Conservation (phyloP, 2,329 filamentous ascomycete genomes). For the Arachnomyces sp. region DNA sequence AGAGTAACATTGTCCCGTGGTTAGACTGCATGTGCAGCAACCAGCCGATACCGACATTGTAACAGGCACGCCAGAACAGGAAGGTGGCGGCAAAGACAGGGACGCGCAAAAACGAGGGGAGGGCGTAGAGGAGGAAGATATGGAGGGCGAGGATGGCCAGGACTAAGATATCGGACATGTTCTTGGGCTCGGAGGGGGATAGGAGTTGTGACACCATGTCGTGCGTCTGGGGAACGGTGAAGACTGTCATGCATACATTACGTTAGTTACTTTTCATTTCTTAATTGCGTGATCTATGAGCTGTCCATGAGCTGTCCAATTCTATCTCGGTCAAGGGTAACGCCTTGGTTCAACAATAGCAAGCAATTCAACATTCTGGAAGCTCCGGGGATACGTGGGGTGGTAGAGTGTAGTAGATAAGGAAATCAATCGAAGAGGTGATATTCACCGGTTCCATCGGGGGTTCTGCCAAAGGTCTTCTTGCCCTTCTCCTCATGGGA, state of each 20-base stretch:
- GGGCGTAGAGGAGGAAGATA: constrained; percentile 61
- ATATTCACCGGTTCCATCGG: constrained; percentile 75
- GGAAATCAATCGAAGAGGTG: constrained; percentile 4
- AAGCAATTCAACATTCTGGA: constrained; percentile 6
- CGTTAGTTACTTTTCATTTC: no score
- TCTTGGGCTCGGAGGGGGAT: constrained; percentile 91
- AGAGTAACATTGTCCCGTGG: constrained; percentile 73
- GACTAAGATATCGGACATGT: constrained; percentile 75
- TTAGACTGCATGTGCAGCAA: constrained; percentile 85
- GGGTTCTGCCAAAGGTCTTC: constrained; percentile 85
- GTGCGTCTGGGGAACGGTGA: constrained; percentile 89
- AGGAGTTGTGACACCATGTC: constrained; percentile 98
- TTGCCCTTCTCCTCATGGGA: constrained; percentile 48
- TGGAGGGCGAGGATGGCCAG: constrained; percentile 68
- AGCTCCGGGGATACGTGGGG: no score
- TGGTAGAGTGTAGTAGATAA: neutral
- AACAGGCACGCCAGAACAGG: constrained; percentile 82
- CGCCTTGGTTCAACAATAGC: constrained; percentile 1
- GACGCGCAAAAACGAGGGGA: constrained; percentile 61
- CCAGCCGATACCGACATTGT: constrained; percentile 90
- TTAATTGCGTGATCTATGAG: neutral
- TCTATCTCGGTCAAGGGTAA: no score
- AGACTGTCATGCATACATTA: constrained; percentile 52
- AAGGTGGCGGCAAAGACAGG: constrained; percentile 77
- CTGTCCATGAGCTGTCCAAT: no score